Evolutionary conservation across 208 protist species (phyloP), one percentile per base, ranked within the genome.

Genomic region (Leishmania braziliensis): DNA sequence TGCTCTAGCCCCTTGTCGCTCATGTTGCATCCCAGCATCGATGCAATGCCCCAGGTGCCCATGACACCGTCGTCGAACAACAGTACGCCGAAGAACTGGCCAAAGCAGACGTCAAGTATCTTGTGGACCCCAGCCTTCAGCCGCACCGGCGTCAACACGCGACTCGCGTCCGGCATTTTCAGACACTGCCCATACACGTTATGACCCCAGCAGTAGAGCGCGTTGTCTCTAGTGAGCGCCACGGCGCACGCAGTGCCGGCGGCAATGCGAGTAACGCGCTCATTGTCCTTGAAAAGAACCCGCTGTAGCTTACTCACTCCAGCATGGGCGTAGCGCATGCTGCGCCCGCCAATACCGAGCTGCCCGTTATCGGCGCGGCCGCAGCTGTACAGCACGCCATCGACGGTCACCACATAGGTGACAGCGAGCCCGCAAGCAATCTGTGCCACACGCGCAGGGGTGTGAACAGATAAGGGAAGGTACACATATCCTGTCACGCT

Each of bases 171-270:
- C 0, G 81, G 77, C 76, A 82, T 71, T 43, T 77, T 54, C 46
- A 95, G 65, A 74, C 92, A 95, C 85, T 97, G 94, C 16, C 92
- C 91, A 80, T 88, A 92, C 18, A 65, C 78, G 79, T 97, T 97
- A 78, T 92, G 75, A 65, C 94, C 94, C 91, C 92, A 96, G 53
- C 86, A 72, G 79, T 92, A 95, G 69, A 97, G 78, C 26, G 79
- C 60, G 50, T 74, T 76, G 63, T 86, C 84, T 36, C 54, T 50
- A 29, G 86, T 78, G 48, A 95, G 26, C 4, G 90, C 91, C 4
- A 90, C 73, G 36, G 78, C 90, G 66, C 86, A 90, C 4, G 82
- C 84, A 33, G 77, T 77, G 46, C 92, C 91, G 26, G 88, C 86
- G 39, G 75, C 88, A 3, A 96, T 72, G 39, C 76, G 82, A 43